A percentile compares a stretch with the other conserved stretches of the same genome.
phyloP scores from a whole-genome alignment of 2,329 filamentous ascomycete genomes.

The Tolypocladium tropicale region DNA sequence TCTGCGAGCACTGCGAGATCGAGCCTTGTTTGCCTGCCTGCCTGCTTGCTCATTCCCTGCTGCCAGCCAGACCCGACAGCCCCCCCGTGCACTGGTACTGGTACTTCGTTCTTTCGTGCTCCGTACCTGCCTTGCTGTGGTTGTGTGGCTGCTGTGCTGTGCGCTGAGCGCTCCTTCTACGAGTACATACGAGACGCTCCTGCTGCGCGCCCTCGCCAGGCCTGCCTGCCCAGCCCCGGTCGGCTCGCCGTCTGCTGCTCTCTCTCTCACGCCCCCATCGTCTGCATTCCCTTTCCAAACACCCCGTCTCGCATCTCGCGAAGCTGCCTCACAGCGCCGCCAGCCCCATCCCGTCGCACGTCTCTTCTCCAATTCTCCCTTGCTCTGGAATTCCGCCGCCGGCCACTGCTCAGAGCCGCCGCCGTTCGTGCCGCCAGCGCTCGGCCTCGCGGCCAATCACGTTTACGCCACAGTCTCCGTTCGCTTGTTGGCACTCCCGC shows the following conservation, averaged over 20 bases:
- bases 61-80: neutral
- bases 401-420: neutral
- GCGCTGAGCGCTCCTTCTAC: too few species aligned
- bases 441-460: neutral
- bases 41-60: neutral
- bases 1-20: too few species aligned
- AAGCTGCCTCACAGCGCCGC: neutral
- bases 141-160: too few species aligned
- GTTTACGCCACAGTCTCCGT: conserved; percentile 1
- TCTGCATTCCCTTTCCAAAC: neutral
- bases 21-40: neutral
- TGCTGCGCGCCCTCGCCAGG: neutral
- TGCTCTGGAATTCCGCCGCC: neutral
- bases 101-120: too few species aligned
- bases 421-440: neutral
- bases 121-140: too few species aligned
- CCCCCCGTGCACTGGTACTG: neutral
- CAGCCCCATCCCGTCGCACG: neutral
- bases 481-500: neutral
- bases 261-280: neutral
- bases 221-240: neutral
- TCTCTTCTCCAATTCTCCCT: neutral
- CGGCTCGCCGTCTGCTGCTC: neutral
- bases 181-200: neutral
- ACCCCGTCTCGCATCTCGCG: neutral